A percentile compares a stretch with the other conserved stretches of the same genome.
phyloP scores from a whole-genome alignment of 2,329 filamentous ascomycete species.

The Cytospora chrysosperma region DNA sequence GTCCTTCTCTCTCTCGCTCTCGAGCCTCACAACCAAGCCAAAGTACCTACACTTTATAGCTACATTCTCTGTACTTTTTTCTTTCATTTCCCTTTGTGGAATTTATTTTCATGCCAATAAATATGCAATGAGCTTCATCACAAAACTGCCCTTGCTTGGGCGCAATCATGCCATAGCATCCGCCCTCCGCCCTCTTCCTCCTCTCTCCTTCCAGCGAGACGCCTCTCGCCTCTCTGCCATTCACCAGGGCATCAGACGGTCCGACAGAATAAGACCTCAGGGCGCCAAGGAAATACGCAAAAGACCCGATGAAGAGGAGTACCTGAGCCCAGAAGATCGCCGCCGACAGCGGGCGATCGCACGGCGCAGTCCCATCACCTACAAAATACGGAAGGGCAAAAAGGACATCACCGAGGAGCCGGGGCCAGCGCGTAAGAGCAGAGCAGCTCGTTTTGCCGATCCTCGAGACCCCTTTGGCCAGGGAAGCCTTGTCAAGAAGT shows the following conservation, averaged over 20 bases:
- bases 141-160: conserved; percentile 20
- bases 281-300: conserved; percentile 28
- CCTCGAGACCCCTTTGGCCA: conserved; percentile 51
- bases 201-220: conserved; percentile 34
- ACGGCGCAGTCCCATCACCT: conserved; percentile 28
- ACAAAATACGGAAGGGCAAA: conserved; percentile 45
- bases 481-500: conserved; percentile 54
- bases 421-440: conserved; percentile 24
- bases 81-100: not conserved
- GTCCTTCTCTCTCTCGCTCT: not conserved
- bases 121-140: conserved; percentile 24
- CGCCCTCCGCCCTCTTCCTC: conserved; percentile 9
- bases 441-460: conserved; percentile 46
- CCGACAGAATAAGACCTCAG: conserved; percentile 36
- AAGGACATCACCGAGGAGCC: conserved; percentile 50
- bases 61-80: not conserved
- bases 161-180: conserved; percentile 5
- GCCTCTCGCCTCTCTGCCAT: conserved; percentile 66
- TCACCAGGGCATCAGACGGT: conserved; percentile 59
- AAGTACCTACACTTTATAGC: too few relatives aligned
- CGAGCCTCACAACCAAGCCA: too few relatives aligned
- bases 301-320: conserved; percentile 11
- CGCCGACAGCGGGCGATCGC: conserved; percentile 28
- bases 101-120: not conserved
- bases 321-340: conserved; percentile 28